Evolutionary conservation across 306 rosid genomes (phyloP).

Genomic region (Fragaria ananassa): DNA sequence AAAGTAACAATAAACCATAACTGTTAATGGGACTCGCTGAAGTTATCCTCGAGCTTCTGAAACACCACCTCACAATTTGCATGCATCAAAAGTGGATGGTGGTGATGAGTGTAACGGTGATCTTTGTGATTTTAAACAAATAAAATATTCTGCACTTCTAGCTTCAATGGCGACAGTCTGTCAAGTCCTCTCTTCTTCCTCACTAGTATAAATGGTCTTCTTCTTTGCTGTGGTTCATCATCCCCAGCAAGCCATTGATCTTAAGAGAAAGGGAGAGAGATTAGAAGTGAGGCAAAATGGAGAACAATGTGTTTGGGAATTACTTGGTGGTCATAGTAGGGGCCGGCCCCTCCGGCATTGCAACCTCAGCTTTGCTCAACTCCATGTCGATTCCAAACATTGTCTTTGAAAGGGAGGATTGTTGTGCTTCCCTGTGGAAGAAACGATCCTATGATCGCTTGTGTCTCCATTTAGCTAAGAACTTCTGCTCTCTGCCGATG

Average conservation of each 20-base stretch:
- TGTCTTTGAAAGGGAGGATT: slow-evolving; percentile 48
- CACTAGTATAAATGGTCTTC: background rate
- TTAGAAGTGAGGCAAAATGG: background rate
- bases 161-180: background rate
- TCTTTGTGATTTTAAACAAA: background rate
- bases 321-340: slow-evolving; percentile 33
- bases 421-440: slow-evolving; percentile 49
- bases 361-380: slow-evolving; percentile 35
- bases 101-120: background rate
- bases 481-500: slow-evolving; percentile 34
- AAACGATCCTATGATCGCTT: slow-evolving; percentile 45
- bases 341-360: slow-evolving; percentile 53
- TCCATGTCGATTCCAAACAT: slow-evolving; percentile 29
- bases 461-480: slow-evolving; percentile 40
- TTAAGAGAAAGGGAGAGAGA: background rate
- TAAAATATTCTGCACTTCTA: background rate
- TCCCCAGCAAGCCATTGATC: background rate
- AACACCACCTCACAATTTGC: background rate
- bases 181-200: background rate
- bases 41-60: background rate
- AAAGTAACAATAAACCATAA: no score
- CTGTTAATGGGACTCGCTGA: background rate
- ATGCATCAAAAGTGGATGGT: background rate
- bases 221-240: background rate
- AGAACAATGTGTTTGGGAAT: background rate